Evolutionary conservation across 805 yeast genomes (phyloP).

Genomic region (Starmerella apis): DNA sequence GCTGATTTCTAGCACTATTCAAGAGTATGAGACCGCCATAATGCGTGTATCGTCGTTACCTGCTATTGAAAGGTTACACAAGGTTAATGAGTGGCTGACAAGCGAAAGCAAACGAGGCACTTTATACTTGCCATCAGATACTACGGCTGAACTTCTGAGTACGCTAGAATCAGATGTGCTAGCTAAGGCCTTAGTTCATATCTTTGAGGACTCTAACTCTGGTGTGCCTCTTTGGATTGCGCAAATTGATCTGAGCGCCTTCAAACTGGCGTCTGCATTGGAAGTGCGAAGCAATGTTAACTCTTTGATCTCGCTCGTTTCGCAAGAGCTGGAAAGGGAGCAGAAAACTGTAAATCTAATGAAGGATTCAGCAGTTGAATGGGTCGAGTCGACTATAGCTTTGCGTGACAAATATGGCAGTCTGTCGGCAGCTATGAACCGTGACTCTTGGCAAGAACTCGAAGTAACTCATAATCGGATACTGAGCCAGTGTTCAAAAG

Average conservation of each 20-base stretch:
- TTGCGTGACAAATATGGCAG: constrained; percentile 7
- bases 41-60: neutral
- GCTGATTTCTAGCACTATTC: constrained; percentile 2
- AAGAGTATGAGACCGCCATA: neutral
- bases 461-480: neutral
- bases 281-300: constrained; percentile 14
- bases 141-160: constrained; percentile 11
- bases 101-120: constrained; percentile 14
- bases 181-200: constrained; percentile 11
- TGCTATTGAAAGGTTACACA: neutral
- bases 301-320: constrained; percentile 7
- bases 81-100: constrained; percentile 15
- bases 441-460: neutral
- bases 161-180: constrained; percentile 12
- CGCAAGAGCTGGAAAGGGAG: neutral
- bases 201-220: constrained; percentile 8
- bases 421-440: constrained; percentile 4
- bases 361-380: neutral
- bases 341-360: neutral
- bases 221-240: constrained; percentile 22
- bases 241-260: neutral
- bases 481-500: neutral
- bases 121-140: constrained; percentile 17
- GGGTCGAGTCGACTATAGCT: neutral
- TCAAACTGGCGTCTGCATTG: constrained; percentile 19